phyloP scores from a whole-genome alignment of 2,329 filamentous ascomycete genomes.

The Fusarium albosuccineum region DNA sequence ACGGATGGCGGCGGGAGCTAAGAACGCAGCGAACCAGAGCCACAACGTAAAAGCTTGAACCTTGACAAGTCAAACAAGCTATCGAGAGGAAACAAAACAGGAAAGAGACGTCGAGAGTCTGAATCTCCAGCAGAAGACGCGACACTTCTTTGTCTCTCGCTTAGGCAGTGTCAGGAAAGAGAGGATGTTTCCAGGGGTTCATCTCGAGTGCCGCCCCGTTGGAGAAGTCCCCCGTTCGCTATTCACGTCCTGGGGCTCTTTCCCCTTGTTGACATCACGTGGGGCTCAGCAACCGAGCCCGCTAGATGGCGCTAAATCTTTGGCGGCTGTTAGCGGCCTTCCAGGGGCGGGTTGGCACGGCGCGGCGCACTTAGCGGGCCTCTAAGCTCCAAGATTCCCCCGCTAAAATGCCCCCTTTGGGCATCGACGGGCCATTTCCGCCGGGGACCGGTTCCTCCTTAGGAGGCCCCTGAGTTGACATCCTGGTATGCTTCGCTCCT shows the following conservation, averaged over 20 bases:
- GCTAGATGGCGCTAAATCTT: conserved; percentile 26
- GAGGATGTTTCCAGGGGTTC: conserved; percentile 39
- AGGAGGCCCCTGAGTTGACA: conserved; percentile 24
- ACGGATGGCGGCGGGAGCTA: conserved; percentile 42
- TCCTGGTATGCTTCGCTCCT: conserved; percentile 25
- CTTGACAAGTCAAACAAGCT: conserved; percentile 3
- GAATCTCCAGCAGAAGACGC: not conserved
- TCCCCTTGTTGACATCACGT: conserved; percentile 24
- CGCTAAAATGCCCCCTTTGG: conserved; percentile 10
- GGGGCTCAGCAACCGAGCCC: conserved; percentile 25
- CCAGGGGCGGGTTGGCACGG: conserved; percentile 4
- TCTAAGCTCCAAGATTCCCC: conserved; percentile 14
- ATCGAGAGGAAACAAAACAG: conserved; percentile 1
- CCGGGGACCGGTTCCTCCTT: conserved; percentile 25
- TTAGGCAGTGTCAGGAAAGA: conserved; percentile 24
- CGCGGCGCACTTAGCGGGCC: not conserved
- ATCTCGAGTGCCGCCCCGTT: conserved; percentile 27
- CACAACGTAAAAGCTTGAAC: not conserved
- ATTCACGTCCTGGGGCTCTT: conserved; percentile 3
- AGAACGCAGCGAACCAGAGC: conserved; percentile 19
- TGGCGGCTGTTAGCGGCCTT: conserved; percentile 26
- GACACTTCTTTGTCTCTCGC: not conserved
- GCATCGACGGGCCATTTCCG: conserved; percentile 15
- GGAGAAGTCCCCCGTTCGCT: conserved; percentile 34
- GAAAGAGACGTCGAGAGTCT: not conserved